phyloP scores from a whole-genome alignment of 2,329 filamentous ascomycete genomes.

The Colletotrichum sp. region DNA sequence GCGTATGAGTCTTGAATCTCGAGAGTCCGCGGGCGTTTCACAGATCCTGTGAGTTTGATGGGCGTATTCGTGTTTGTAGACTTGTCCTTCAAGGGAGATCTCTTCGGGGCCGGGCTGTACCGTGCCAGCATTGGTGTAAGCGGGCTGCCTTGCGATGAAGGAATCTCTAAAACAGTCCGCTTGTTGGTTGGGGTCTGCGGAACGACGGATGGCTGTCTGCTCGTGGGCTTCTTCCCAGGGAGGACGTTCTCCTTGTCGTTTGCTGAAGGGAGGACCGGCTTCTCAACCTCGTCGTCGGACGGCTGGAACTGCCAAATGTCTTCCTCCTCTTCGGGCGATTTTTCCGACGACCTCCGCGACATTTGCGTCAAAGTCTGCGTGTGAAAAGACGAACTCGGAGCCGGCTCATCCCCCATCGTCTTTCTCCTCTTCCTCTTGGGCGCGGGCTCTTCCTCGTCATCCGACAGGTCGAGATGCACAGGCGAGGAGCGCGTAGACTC shows the following conservation, averaged over 20 bases:
- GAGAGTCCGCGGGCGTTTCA: slow-evolving; percentile 33
- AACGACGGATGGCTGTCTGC: slow-evolving; percentile 33
- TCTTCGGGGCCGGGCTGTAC: slow-evolving; percentile 37
- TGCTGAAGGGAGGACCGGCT: slow-evolving; percentile 40
- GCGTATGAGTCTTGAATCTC: slow-evolving; percentile 53
- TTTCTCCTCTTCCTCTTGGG: slow-evolving; percentile 24
- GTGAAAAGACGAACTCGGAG: slow-evolving; percentile 36
- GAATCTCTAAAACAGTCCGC: slow-evolving; percentile 42
- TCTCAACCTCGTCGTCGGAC: slow-evolving; percentile 42
- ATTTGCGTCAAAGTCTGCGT: slow-evolving; percentile 50
- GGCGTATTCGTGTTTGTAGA: slow-evolving; percentile 28
- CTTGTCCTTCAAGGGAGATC: slow-evolving; percentile 44
- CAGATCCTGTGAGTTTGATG: not conserved
- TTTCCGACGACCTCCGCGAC: slow-evolving; percentile 45
- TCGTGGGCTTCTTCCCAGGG: slow-evolving; percentile 28
- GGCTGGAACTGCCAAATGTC: slow-evolving; percentile 33
- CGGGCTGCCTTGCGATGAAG: slow-evolving; percentile 49
- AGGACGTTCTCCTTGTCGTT: slow-evolving; percentile 34
- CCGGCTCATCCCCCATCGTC: slow-evolving; percentile 33
- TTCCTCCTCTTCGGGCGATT: slow-evolving; percentile 23
- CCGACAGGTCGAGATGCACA: slow-evolving; percentile 26
- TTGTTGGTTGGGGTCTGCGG: slow-evolving; percentile 46
- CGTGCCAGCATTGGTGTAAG: slow-evolving; percentile 44
- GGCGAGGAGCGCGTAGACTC: slow-evolving; percentile 32
- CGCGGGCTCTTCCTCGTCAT: slow-evolving; percentile 25